Evolutionary conservation across 2,329 filamentous ascomycete species (phyloP).

Genomic region (Aspergillus pseudotamarii): DNA sequence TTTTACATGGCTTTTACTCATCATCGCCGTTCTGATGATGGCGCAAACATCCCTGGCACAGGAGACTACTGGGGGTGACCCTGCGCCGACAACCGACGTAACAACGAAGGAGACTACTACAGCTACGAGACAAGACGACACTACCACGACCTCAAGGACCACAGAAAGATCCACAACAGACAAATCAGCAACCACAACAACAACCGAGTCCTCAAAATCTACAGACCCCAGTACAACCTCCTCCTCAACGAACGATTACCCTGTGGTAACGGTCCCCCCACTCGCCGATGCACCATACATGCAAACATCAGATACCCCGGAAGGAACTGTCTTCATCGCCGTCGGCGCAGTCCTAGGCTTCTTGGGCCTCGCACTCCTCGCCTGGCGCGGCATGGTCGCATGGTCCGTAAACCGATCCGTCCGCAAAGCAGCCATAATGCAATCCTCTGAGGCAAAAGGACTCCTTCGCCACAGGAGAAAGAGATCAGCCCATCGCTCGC

Average conservation of each 20-base stretch:
- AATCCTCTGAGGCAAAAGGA: conserved; percentile 72
- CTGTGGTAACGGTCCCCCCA: conserved; percentile 76
- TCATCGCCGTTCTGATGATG: conserved; percentile 18
- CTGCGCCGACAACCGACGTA: conserved; percentile 23
- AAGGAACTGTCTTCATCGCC: conserved; percentile 94
- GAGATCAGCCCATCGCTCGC: conserved; percentile 31
- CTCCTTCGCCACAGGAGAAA: conserved; percentile 54
- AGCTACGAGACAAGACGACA: conserved; percentile 24
- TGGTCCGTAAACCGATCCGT: conserved; percentile 92
- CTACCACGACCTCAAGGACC: conserved; percentile 21
- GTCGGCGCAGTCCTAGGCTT: conserved; percentile 87
- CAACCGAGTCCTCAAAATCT: conserved; percentile 27
- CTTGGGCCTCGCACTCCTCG: conserved; percentile 76
- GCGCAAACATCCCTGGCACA: conserved; percentile 23
- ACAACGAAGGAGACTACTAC: conserved; percentile 18
- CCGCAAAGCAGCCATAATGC: conserved; percentile 76
- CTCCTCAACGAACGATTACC: conserved; percentile 55
- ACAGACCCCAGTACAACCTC: conserved; percentile 46
- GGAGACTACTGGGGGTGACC: conserved; percentile 17
- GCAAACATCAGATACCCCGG: conserved; percentile 80
- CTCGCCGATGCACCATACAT: conserved; percentile 87
- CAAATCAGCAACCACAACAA: conserved; percentile 24
- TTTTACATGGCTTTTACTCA: conserved; percentile 20
- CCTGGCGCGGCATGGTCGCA: conserved; percentile 85
- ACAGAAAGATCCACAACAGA: conserved; percentile 21